Evolutionary conservation across 2,329 filamentous ascomycete species (phyloP), one percentile per base, ranked within the genome.

Genomic region (Alternaria ethzedia): DNA sequence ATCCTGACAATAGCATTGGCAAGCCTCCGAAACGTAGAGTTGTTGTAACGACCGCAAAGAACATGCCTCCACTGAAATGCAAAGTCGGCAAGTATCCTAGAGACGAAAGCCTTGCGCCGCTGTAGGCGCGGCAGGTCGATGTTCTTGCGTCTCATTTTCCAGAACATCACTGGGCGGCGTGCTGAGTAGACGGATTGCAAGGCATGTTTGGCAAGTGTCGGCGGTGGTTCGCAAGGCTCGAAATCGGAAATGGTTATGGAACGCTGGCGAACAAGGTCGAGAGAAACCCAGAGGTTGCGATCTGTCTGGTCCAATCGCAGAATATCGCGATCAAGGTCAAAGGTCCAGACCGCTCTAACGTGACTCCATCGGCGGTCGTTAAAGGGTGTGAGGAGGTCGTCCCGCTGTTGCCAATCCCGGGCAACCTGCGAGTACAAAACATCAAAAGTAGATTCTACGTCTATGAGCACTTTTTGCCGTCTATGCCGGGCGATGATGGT

Each of bases 1-100:
- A 65, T 62, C 59, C 51, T 56, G 44, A 67, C 21, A 21, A 65
- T 54, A 23, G 65, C 65, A 63, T 52, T 50, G 15, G 65, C 55
- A 60, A 67, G 65, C 58, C 58, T 62, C 52, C 59, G 61, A 32
- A 67, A 65, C 26, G 62, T 65, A 49, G 25, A 59, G 47, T 62
- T 58, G 45, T 65, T 65, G 55, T 67, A 67, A 54, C 55, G 54
- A 63, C 62, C 51, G 32, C 54, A 57, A 26, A 65, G 62, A 51
- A 67, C 52, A 55, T 67, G 65, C 44, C 65, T 65, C 65, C 65
- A 67, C 56, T 67, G 62, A 30, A 59, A 65, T 12, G 58, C 54
- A 60, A 67, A 65, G 59, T 67, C 65, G 45, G 55, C 49, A 21
- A 67, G 62, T 49, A 65, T 54, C 36, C 62, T 62, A 46, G 28